Evolutionary conservation across 1,139 yeast genomes (phyloP), one percentile per base, ranked within the genome.

Genomic region (Magnusiomyces sp.): DNA sequence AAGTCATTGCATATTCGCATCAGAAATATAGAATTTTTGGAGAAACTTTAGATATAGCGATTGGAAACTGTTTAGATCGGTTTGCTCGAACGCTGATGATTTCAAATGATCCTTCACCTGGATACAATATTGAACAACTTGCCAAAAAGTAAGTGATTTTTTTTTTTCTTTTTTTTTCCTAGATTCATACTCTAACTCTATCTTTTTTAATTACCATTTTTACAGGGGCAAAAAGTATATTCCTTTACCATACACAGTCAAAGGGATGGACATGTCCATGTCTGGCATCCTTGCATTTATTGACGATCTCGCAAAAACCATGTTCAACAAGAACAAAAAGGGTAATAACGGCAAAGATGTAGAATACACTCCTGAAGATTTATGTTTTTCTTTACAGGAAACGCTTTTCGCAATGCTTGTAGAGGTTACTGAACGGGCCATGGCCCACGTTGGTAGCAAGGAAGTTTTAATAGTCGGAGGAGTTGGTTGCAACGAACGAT

Each of bases 221-320:
- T 27, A 40, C 7, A 23, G 60, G 51, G 81, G 94, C 10, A 74
- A 73, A 50, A 78, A 78, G 55, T 77, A 85, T 55, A 85, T 90
- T 2, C 81, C 79, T 46, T 70, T 92, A 48, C 98, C 98, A 0
- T 92, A 92, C 63, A 90, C 97, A 0, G 97, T 92, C 17, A 94
- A 92, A 65, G 99, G 99, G 5, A 94, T 92, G 99, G 99, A 92
- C 67, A 65, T 92, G 56, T 86, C 96, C 47, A 87, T 92, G 95
- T 85, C 95, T 53, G 99, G 99, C 9, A 87, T 92, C 42, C 70
- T 92, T 55, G 96, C 92, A 13, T 79, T 80, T 60, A 77, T 92
- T 48, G 98, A 92, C 57, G 77, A 76, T 20, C 67, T 90, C 33
- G 97, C 97, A 0, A 75, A 79, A 52, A 90, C 83, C 54, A 63